phyloP scores from a whole-genome alignment of 2,329 filamentous ascomycete species.

The Ophiostoma ulmi region DNA sequence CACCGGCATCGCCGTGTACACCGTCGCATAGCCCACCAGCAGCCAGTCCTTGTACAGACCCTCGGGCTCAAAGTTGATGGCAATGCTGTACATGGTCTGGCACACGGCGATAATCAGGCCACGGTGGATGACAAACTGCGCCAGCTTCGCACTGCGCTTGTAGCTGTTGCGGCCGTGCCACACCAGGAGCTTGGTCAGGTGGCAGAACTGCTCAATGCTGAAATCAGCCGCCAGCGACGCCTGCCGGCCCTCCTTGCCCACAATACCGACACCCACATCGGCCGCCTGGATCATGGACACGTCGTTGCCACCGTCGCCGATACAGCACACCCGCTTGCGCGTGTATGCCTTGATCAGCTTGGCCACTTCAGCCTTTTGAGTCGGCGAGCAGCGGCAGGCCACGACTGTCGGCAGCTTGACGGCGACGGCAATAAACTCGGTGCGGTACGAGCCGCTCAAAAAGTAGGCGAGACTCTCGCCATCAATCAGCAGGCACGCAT shows the following conservation, averaged over 20 bases:
- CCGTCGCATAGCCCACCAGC: slow-evolving; percentile 89
- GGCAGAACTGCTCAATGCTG: slow-evolving; percentile 89
- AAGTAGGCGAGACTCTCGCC: slow-evolving; percentile 84
- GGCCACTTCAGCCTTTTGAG: slow-evolving; percentile 92
- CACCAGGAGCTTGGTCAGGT: slow-evolving; percentile 92
- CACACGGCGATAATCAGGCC: slow-evolving; percentile 92
- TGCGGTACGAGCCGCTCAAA: slow-evolving; percentile 65
- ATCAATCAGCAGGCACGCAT: slow-evolving; percentile 85
- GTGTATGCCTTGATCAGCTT: slow-evolving; percentile 85
- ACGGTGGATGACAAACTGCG: slow-evolving; percentile 96
- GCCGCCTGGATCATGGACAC: slow-evolving; percentile 99
- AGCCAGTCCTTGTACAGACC: slow-evolving; percentile 96
- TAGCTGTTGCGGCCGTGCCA: slow-evolving; percentile 99
- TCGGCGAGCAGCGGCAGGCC: slow-evolving; percentile 92
- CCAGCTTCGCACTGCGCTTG: slow-evolving; percentile 90
- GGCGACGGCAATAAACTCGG: slow-evolving; percentile 81
- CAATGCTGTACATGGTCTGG: slow-evolving; percentile 96
- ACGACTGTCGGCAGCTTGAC: slow-evolving; percentile 87
- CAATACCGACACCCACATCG: slow-evolving; percentile 95
- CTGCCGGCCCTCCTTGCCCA: slow-evolving; percentile 94
- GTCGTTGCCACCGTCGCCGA: slow-evolving; percentile 96
- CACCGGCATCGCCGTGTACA: slow-evolving; percentile 91
- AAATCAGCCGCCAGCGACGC: slow-evolving; percentile 94
- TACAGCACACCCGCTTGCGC: slow-evolving; percentile 93
- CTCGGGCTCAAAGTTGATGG: slow-evolving; percentile 85